These are phyloP conservation scores for Digitaria exilis DNA, from an alignment of 202 grass and related monocot genomes.

Conservation along the genomic window DNA sequence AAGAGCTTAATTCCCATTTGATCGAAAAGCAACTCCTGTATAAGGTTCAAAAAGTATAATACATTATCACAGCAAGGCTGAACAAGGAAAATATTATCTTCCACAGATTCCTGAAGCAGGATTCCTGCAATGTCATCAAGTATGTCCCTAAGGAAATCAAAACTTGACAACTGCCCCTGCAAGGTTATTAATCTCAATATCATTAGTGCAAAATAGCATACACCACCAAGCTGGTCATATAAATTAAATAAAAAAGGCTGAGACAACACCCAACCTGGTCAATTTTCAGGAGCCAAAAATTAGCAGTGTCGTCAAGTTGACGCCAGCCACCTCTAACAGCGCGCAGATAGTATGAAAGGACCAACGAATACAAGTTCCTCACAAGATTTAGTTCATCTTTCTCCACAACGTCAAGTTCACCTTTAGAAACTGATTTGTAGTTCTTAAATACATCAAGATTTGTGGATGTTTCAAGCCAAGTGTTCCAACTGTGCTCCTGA, in stretches of 20 bases:
- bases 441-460: slow-evolving; percentile 69
- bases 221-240: slow-evolving; percentile 20
- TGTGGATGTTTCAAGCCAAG: slow-evolving; percentile 81
- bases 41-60: slow-evolving; percentile 83
- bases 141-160: slow-evolving; percentile 66
- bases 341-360: slow-evolving; percentile 77
- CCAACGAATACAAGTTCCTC: slow-evolving; percentile 78
- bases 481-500: slow-evolving; percentile 85
- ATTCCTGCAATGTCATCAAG: slow-evolving; percentile 71
- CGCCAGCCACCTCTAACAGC: slow-evolving; percentile 89
- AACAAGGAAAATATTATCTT: slow-evolving; percentile 86
- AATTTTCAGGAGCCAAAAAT: slow-evolving; percentile 71
- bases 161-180: slow-evolving; percentile 56
- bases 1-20: slow-evolving; percentile 72
- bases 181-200: slow-evolving; percentile 26
- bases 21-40: slow-evolving; percentile 78
- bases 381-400: slow-evolving; percentile 61
- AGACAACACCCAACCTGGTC: slow-evolving; percentile 58
- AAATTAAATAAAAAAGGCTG: slow-evolving; percentile 32
- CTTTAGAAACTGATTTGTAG: slow-evolving; percentile 57
- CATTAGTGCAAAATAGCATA: slow-evolving; percentile 15
- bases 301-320: slow-evolving; percentile 73
- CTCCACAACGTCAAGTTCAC: slow-evolving; percentile 38
- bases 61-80: slow-evolving; percentile 86
- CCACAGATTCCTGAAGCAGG: slow-evolving; percentile 65